Evolutionary conservation across 2,329 filamentous ascomycete genomes (phyloP), one percentile per base, ranked within the genome.

Genomic region (Fusarium drepaniforme): DNA sequence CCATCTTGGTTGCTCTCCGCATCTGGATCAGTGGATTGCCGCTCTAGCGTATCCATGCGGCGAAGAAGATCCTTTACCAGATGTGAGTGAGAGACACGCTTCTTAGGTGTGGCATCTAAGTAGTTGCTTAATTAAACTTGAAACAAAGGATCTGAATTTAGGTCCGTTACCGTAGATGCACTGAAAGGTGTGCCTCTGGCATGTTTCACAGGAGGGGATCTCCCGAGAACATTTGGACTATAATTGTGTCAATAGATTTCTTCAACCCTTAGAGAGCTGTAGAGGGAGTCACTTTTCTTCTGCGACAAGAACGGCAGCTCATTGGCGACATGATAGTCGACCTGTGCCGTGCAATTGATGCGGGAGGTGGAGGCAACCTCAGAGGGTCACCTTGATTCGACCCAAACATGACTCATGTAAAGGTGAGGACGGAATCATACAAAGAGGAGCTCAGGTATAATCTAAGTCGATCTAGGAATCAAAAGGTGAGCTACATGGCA

Each of bases 161-260:
- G 13, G n/a, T 3, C 18, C 16, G 12, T 38, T 70, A 70, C 70
- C 68, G 21, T 73, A 72, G 21, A 73, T 33, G 30, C 70, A 73
- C 40, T 67, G 60, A 42, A 71, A 63, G 12, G 64, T 64, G 30
- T 71, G 67, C 18, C 70, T 62, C 5, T 60, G 53, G 16, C 70
- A 73, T 21, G 70, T 53, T 37, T 73, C 70, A 37, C 70, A 73
- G 3, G 28, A 63, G 3, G 70, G 70, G 15, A 73, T n/a, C 16
- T 25, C 63, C 18, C 70, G 60, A 5, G 70, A 73, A 49, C 70
- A 73, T 61, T 73, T 73, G 8, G 67, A 67, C 70, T 73, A 28
- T 3, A 23, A 28, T 13, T 4, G 12, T 38, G 46, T 53, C 18
- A 57, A 16, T 16, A 61, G 9, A 63, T 21, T 11, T 13, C 25